phyloP scores from a whole-genome alignment of 495 filamentous ascomycete genomes.

The Aspergillus panamensis region DNA sequence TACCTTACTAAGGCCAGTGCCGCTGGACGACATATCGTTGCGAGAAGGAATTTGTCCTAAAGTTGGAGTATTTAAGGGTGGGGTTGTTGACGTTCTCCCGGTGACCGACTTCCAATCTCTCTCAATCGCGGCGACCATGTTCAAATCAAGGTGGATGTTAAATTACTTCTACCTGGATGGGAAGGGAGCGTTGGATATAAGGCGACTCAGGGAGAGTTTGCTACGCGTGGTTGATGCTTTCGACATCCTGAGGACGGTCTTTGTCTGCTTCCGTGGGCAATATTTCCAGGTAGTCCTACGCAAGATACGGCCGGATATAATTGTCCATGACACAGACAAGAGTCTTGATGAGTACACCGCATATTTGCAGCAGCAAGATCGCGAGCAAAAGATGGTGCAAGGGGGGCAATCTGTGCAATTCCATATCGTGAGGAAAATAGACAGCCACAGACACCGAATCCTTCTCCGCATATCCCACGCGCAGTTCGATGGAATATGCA shows the following conservation, averaged over 20 bases:
- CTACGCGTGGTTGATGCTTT: constrained; percentile 49
- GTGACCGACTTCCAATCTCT: constrained; percentile 63
- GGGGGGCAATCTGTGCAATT: constrained; percentile 63
- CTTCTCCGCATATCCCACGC: constrained; percentile 67
- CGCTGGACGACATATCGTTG: no score
- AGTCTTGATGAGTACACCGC: constrained; percentile 48
- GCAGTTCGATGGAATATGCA: constrained; percentile 70
- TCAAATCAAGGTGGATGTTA: constrained; percentile 48
- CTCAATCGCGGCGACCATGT: constrained; percentile 51
- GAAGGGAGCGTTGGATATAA: constrained; percentile 43
- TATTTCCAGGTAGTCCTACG: constrained; percentile 63
- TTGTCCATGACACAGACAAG: constrained; percentile 53
- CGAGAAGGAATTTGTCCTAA: constrained; percentile 40
- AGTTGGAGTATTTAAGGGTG: constrained; percentile 53
- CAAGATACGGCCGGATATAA: constrained; percentile 49
- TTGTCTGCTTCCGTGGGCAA: constrained; percentile 52
- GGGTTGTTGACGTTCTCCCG: constrained; percentile 56
- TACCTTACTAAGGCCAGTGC: no score
- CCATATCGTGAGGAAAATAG: constrained; percentile 51
- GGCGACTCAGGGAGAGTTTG: constrained; percentile 44
- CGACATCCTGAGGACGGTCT: constrained; percentile 69
- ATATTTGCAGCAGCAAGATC: constrained; percentile 46
- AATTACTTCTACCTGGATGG: constrained; percentile 60
- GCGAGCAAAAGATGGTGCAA: constrained; percentile 50
- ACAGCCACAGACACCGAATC: constrained; percentile 52